Conservation (phyloP, 495 filamentous ascomycete species). For the Articulospora tetracladia region DNA sequence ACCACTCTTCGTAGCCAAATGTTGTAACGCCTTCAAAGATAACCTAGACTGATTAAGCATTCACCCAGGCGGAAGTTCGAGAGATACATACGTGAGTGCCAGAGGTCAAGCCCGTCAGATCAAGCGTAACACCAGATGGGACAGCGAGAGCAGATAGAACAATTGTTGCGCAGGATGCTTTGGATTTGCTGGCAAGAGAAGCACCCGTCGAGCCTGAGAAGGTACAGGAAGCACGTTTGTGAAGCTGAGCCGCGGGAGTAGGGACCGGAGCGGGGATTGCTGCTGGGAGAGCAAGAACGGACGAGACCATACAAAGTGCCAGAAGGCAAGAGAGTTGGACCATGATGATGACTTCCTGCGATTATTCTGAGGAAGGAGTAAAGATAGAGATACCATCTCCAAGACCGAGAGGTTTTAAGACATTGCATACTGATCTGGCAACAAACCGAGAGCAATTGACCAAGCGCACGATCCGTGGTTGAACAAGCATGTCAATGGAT, state of each 20-base stretch:
- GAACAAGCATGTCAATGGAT: too few species aligned
- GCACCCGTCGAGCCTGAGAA: slow-evolving; percentile 36
- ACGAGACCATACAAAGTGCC: background rate
- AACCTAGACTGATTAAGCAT: slow-evolving; percentile 24
- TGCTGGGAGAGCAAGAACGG: background rate
- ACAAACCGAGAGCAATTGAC: too few species aligned
- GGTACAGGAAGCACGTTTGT: slow-evolving; percentile 30
- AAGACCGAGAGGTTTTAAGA: background rate
- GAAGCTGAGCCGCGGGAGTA: slow-evolving; percentile 5
- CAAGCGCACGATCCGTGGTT: too few species aligned
- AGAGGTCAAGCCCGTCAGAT: slow-evolving; percentile 24
- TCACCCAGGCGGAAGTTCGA: background rate
- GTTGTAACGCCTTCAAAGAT: slow-evolving; percentile 50
- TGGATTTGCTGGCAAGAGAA: slow-evolving; percentile 33
- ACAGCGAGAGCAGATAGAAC: slow-evolving; percentile 39
- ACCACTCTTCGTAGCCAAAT: slow-evolving; percentile 47
- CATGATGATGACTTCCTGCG: background rate
- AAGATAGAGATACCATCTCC: too few species aligned
- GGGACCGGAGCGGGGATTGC: slow-evolving; percentile 8
- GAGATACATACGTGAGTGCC: slow-evolving; percentile 37
- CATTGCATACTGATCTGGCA: too few species aligned
- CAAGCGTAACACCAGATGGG: background rate
- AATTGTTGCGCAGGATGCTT: slow-evolving; percentile 42
- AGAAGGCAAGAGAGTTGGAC: background rate
- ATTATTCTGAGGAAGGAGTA: background rate